Percentiles rank a stretch among this genome's conserved stretches.
phyloP scores from a whole-genome alignment of 108 stramenopile genomes.

The Conticribra weissflogii region DNA sequence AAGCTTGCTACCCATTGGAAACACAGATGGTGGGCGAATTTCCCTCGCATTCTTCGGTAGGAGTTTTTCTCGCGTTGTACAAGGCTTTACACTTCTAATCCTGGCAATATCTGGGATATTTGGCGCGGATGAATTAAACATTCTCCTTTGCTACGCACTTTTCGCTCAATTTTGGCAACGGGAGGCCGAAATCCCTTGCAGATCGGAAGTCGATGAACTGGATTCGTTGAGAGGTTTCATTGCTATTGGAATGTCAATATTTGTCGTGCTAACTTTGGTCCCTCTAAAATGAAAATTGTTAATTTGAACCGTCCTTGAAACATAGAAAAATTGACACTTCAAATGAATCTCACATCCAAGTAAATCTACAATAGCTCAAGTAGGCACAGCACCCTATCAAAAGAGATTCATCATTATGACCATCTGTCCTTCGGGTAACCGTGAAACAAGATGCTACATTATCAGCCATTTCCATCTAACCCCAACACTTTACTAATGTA shows the following conservation, averaged over 20 bases:
- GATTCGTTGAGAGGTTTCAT: constrained; percentile 53
- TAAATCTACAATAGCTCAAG: no score
- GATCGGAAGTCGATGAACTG: constrained; percentile 75
- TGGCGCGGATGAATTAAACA: constrained; percentile 60
- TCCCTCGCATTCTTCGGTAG: constrained; percentile 72
- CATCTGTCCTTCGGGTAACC: no score
- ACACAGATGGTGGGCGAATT: constrained; percentile 83
- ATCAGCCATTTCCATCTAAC: no score
- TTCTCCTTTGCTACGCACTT: constrained; percentile 58
- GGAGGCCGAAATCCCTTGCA: constrained; percentile 66
- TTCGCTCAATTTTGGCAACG: constrained; percentile 66
- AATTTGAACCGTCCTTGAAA: no score
- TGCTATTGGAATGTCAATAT: constrained; percentile 51
- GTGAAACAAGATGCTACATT: no score
- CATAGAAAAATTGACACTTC: no score
- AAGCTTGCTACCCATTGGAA: constrained; percentile 63
- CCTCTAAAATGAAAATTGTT: constrained; percentile 48
- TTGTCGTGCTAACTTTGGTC: constrained; percentile 54
- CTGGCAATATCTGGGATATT: constrained; percentile 62
- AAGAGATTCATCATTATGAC: no score
- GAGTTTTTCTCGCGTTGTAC: constrained; percentile 58
- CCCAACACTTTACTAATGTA: no score
- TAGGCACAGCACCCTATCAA: no score
- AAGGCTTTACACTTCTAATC: constrained; percentile 49
- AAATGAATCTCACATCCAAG: no score